Percentiles rank a stretch among this genome's conserved stretches.
These are phyloP conservation scores for Boletus barrowsii DNA, from an alignment of 768 basidiomycete genomes.

Conservation along the genomic window DNA sequence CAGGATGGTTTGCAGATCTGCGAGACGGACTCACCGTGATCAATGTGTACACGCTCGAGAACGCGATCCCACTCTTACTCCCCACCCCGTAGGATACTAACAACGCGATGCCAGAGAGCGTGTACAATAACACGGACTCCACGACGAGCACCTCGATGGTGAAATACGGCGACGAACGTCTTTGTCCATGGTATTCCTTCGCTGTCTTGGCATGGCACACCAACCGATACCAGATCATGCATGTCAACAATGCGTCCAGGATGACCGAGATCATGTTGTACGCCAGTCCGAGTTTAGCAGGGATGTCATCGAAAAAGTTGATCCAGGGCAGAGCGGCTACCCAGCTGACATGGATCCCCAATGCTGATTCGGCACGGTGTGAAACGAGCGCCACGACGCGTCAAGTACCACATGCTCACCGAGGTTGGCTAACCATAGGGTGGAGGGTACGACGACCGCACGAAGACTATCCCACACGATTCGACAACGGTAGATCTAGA, in stretches of 20 bases:
- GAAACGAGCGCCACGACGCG: background rate
- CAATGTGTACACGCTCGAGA: constrained; percentile 6
- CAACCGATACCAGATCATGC: constrained; percentile 10
- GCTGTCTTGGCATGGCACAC: background rate
- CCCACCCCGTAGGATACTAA: constrained; percentile 2
- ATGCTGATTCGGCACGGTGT: background rate
- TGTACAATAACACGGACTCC: constrained; percentile 15
- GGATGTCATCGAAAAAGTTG: background rate
- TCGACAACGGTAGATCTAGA: constrained; percentile 37
- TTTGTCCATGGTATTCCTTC: background rate
- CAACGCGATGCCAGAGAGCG: constrained; percentile 12
- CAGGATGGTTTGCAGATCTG: background rate
- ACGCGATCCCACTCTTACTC: background rate
- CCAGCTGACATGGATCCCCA: constrained; percentile 3
- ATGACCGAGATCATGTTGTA: constrained; percentile 1
- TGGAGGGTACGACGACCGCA: constrained; percentile 3
- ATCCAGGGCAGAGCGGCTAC: background rate
- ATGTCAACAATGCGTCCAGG: constrained; percentile 6
- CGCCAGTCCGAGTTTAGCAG: background rate
- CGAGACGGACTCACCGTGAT: constrained; percentile 3
- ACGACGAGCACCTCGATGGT: background rate
- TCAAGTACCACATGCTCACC: constrained; percentile 3
- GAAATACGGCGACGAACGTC: background rate
- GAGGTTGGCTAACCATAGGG: constrained; percentile 12
- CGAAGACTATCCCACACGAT: constrained; percentile 26